Conservation (phyloP, 2,329 filamentous ascomycete genomes). For the Neofusicoccum umdonicola region DNA sequence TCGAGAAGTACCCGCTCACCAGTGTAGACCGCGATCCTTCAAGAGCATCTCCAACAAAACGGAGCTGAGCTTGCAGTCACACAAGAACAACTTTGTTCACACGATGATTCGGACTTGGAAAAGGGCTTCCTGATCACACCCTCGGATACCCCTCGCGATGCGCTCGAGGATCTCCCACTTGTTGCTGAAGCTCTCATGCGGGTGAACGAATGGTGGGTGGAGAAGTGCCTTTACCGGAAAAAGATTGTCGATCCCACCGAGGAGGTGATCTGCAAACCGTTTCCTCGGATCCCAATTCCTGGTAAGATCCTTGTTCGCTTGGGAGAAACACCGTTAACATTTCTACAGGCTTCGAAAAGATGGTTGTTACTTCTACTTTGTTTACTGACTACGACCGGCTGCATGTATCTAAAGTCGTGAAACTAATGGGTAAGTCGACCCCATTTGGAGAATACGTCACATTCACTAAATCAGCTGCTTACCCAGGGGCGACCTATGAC, state of each 20-base stretch:
- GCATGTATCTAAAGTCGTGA: conserved; percentile 75
- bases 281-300: conserved; percentile 37
- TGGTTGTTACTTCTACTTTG: conserved; percentile 76
- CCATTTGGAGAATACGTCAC: conserved; percentile 7
- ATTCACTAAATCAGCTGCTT: neutral
- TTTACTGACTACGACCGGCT: conserved; percentile 82
- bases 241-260: conserved; percentile 65
- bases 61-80: conserved; percentile 33
- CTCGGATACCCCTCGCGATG: conserved; percentile 37
- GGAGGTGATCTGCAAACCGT: conserved; percentile 74
- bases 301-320: conserved; percentile 17
- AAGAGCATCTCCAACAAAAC: conserved; percentile 32
- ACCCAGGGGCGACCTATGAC: conserved; percentile 71
- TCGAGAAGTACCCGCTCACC: neutral
- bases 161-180: conserved; percentile 34
- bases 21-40: conserved; percentile 33
- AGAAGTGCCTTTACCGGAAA: conserved; percentile 79
- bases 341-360: conserved; percentile 58
- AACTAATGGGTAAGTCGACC: conserved; percentile 59
- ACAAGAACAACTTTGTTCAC: conserved; percentile 25
- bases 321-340: conserved; percentile 18
- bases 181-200: conserved; percentile 34
- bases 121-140: conserved; percentile 46
- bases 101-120: conserved; percentile 27
- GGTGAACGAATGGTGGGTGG: conserved; percentile 91